Evolutionary conservation across 768 basidiomycete species (phyloP).

Genomic region (Termitomyces sp.): DNA sequence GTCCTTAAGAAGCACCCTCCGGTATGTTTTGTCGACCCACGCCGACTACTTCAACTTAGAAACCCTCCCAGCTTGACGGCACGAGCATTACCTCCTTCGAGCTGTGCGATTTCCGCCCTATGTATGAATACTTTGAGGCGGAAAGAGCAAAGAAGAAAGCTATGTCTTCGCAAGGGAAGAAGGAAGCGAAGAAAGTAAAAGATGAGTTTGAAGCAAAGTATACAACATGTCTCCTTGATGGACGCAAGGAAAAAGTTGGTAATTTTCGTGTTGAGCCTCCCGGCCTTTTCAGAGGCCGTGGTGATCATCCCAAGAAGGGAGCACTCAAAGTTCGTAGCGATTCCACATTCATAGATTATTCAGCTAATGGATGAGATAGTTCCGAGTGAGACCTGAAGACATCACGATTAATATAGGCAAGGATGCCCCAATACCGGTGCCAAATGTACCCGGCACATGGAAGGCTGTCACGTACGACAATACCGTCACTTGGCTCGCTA

Average conservation of each 20-base stretch:
- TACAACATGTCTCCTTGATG: constrained; percentile 84
- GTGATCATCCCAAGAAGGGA: constrained; percentile 98
- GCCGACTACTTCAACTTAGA: constrained; percentile 1
- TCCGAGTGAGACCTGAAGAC: constrained; percentile 89
- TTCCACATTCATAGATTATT: background rate
- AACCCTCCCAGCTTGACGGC: constrained; percentile 55
- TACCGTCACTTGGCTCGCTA: constrained; percentile 98
- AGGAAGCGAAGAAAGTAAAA: constrained; percentile 81
- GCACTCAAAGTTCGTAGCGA: constrained; percentile 72
- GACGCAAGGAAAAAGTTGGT: constrained; percentile 96
- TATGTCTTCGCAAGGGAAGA: constrained; percentile 84
- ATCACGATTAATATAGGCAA: constrained; percentile 94
- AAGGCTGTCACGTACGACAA: constrained; percentile 86
- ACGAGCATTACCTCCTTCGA: constrained; percentile 74
- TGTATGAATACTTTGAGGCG: constrained; percentile 89
- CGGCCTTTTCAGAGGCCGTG: constrained; percentile 96
- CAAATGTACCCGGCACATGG: constrained; percentile 93
- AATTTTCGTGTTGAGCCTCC: constrained; percentile 99
- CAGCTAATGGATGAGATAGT: constrained; percentile 39
- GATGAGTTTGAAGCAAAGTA: constrained; percentile 86
- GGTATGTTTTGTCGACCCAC: constrained; percentile 43
- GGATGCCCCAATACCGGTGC: constrained; percentile 69
- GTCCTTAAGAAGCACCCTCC: constrained; percentile 82
- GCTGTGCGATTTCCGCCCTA: constrained; percentile 90
- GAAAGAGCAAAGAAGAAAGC: constrained; percentile 94